Percentiles rank a stretch among this genome's conserved stretches.
Conservation (phyloP, 345 rosid species). For the Lepidium aucheri region DNA sequence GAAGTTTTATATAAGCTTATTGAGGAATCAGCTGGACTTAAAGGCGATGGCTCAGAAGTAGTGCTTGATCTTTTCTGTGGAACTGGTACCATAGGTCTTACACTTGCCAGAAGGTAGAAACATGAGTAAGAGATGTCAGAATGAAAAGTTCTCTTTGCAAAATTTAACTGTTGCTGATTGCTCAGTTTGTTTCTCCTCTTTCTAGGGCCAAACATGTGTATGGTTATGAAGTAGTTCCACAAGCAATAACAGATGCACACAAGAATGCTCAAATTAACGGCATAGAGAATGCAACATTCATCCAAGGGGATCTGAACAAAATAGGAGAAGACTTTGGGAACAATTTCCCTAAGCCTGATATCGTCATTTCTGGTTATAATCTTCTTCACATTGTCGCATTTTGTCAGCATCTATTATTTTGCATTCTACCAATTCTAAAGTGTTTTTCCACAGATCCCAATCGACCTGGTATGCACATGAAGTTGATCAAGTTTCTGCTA, state of each 20-base stretch:
- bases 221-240: conserved; percentile 93
- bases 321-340: conserved; percentile 74
- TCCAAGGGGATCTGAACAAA: conserved; percentile 94
- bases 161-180: neutral
- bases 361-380: conserved; percentile 68
- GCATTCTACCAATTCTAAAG: neutral
- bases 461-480: conserved; percentile 97
- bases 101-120: conserved; percentile 71
- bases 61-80: conserved; percentile 96
- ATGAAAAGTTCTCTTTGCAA: neutral
- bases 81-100: conserved; percentile 87
- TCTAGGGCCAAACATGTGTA: conserved; percentile 71
- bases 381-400: conserved; percentile 1
- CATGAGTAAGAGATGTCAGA: neutral
- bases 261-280: conserved; percentile 74
- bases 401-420: neutral
- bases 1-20: conserved; percentile 83
- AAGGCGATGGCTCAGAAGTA: conserved; percentile 86
- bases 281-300: conserved; percentile 67
- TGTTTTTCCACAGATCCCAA: conserved; percentile 64
- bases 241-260: conserved; percentile 71
- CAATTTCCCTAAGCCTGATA: conserved; percentile 74
- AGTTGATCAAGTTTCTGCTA: conserved; percentile 75
- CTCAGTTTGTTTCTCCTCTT: neutral
- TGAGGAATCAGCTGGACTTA: conserved; percentile 73